Conservation (phyloP, 1,284 basidiomycete genomes). For the Malassezia sp. region DNA sequence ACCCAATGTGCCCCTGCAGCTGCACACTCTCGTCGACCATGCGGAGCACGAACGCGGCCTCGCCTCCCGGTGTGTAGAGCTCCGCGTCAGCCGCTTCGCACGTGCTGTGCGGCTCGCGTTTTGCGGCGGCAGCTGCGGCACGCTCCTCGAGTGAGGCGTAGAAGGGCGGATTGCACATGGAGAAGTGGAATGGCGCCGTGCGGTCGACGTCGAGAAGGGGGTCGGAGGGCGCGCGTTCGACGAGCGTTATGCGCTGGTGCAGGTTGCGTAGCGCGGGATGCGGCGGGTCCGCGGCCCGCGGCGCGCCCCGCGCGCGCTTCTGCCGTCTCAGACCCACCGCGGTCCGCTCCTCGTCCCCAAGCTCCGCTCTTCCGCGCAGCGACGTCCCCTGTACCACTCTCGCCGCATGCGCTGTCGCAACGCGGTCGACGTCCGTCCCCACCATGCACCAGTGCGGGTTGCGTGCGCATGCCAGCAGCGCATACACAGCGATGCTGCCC, state of each 20-base stretch:
- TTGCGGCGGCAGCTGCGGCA: neutral
- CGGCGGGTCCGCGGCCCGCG: no score
- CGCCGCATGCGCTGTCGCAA: slow-evolving; percentile 3
- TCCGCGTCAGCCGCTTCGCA: slow-evolving; percentile 54
- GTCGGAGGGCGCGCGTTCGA: slow-evolving; percentile 48
- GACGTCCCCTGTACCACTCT: no score
- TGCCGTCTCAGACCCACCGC: no score
- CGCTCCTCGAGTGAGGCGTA: slow-evolving; percentile 65
- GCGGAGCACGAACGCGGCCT: slow-evolving; percentile 60
- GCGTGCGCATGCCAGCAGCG: slow-evolving; percentile 55
- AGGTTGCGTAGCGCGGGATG: no score
- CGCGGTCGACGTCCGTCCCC: slow-evolving; percentile 10
- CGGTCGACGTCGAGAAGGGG: slow-evolving; percentile 51
- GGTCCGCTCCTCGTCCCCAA: slow-evolving; percentile 59
- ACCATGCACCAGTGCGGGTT: slow-evolving; percentile 9
- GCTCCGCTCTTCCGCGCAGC: slow-evolving; percentile 51
- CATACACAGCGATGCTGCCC: slow-evolving; percentile 78
- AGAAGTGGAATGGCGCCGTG: slow-evolving; percentile 51
- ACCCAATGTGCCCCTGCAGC: slow-evolving; percentile 17
- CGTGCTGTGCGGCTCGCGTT: slow-evolving; percentile 50
- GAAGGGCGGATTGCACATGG: slow-evolving; percentile 92
- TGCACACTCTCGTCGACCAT: slow-evolving; percentile 70
- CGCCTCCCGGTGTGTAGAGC: slow-evolving; percentile 76
- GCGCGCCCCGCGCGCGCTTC: no score
- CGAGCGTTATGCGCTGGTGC: slow-evolving; percentile 52